A percentile compares a stretch with the other conserved stretches of the same genome.
These are phyloP conservation scores for Dryadomyces quercus-mongolicae DNA, from an alignment of 2,329 filamentous ascomycete species.

Conservation along the genomic window DNA sequence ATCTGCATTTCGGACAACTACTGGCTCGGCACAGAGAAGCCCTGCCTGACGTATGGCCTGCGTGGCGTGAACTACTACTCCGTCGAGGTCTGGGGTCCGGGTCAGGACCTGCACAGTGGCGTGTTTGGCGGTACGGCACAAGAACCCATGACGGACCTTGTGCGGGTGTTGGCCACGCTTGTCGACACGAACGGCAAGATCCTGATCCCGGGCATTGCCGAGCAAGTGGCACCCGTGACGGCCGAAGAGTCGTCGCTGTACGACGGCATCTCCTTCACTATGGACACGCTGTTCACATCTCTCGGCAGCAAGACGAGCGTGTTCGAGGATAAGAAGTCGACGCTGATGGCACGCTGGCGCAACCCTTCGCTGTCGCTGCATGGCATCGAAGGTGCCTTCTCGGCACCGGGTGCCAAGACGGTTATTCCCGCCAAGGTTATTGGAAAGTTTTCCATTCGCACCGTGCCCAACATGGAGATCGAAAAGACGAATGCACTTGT, in stretches of 20 bases:
- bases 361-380: conserved; percentile 90
- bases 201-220: conserved; percentile 82
- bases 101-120: conserved; percentile 88
- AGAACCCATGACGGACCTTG: conserved; percentile 95
- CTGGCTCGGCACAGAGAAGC: conserved; percentile 98
- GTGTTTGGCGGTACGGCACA: conserved; percentile 95
- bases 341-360: conserved; percentile 92
- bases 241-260: conserved; percentile 83
- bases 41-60: conserved; percentile 92
- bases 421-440: conserved; percentile 97
- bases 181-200: conserved; percentile 91
- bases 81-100: conserved; percentile 79
- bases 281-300: conserved; percentile 89
- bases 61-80: conserved; percentile 98
- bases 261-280: conserved; percentile 81
- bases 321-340: conserved; percentile 76
- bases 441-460: conserved; percentile 97
- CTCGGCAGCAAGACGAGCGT: conserved; percentile 83
- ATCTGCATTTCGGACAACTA: conserved; percentile 99
- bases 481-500: conserved; percentile 78
- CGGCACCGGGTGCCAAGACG: conserved; percentile 86
- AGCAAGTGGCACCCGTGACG: conserved; percentile 82
- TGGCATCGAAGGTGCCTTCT: conserved; percentile 91
- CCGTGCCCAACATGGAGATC: conserved; percentile 94
- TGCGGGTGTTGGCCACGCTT: conserved; percentile 67